Evolutionary conservation across 257 asterid genomes (phyloP), one percentile per base, ranked within the genome.

Genomic region (Jacaranda mimosifolia): DNA sequence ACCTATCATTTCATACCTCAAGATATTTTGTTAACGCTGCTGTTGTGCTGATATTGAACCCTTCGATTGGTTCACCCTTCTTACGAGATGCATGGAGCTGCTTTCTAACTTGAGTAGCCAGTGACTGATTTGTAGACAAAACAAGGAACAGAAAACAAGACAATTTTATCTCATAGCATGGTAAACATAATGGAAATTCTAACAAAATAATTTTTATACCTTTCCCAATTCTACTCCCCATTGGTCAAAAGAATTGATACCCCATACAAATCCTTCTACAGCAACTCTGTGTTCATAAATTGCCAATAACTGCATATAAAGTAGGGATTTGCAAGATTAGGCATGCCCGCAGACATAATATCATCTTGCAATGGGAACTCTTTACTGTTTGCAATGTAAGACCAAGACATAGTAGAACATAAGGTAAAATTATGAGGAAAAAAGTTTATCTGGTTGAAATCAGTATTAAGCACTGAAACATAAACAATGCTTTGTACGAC

Each of bases 211-310:
- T 71, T 15, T 15, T 42, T 62, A 46, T 85, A 96, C 99, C 97
- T 96, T 93, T 80, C 99, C 99, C 80, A 96, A 68, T 78, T 96
- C 98, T 70, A 96, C 99, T 72, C 99, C 99, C 99, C 99, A 96
- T 81, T 96, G 99, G 83, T 96, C 99, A 55, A 96, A 96, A 63
- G 99, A 96, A 86, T 96, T 96, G 88, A 96, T 90, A 17, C 97
- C 96, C 99, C 99, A 96, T 14, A 92, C 70, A 59, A 96, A 96
- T 80, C 99, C 99, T 87, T 96, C 96, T 8, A 96, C 99, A 59
- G 97, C 98, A 79, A 93, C 58, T 80, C 99, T 86, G 85, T 96
- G 98, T 80, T 96, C 99, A 46, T 96, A 96, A 77, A 96, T 91
- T 35, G 98, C 99, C 88, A 96, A 79, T 80, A 96, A 83, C 99